Evolutionary conservation across 2,329 filamentous ascomycete genomes (phyloP).

Genomic region (Paracorniculantispora psalliotae): DNA sequence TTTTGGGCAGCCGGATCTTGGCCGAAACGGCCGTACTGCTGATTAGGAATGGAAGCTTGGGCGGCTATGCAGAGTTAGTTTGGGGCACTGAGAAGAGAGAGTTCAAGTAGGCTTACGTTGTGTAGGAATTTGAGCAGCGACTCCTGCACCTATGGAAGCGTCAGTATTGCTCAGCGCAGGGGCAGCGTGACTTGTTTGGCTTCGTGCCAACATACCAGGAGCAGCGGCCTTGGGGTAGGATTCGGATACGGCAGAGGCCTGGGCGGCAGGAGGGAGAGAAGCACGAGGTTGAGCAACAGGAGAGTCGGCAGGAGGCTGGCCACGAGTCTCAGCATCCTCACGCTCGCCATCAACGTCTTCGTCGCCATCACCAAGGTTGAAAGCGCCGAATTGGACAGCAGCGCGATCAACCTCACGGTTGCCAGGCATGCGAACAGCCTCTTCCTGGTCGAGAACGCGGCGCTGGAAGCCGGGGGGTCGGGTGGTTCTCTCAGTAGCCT

Average conservation of each 20-base stretch:
- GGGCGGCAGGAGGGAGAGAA: slow-evolving; percentile 70
- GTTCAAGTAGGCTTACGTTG: slow-evolving; percentile 18
- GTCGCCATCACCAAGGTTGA: slow-evolving; percentile 79
- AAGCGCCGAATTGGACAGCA: slow-evolving; percentile 92
- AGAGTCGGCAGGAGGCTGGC: slow-evolving; percentile 89
- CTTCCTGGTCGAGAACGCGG: slow-evolving; percentile 87
- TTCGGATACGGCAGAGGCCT: slow-evolving; percentile 51
- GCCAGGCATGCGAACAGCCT: slow-evolving; percentile 96
- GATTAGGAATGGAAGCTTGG: slow-evolving; percentile 52
- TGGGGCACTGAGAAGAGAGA: background rate
- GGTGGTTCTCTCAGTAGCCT: slow-evolving; percentile 58
- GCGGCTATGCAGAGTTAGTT: slow-evolving; percentile 17
- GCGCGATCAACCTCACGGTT: slow-evolving; percentile 92
- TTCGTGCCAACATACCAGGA: slow-evolving; percentile 32
- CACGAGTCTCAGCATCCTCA: slow-evolving; percentile 90
- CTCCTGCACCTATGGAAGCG: background rate
- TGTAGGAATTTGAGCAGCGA: slow-evolving; percentile 18
- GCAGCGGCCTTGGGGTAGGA: slow-evolving; percentile 52
- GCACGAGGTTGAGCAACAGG: slow-evolving; percentile 81
- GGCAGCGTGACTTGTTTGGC: background rate
- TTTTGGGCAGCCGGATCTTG: slow-evolving; percentile 69
- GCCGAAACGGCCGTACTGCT: slow-evolving; percentile 66
- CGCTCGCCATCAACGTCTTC: slow-evolving; percentile 91
- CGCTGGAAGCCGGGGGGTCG: slow-evolving; percentile 79
- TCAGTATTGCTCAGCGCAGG: background rate